Evolutionary conservation across 768 basidiomycete genomes (phyloP), one percentile per base, ranked within the genome.

Genomic region (Dacryopinax spathularia): DNA sequence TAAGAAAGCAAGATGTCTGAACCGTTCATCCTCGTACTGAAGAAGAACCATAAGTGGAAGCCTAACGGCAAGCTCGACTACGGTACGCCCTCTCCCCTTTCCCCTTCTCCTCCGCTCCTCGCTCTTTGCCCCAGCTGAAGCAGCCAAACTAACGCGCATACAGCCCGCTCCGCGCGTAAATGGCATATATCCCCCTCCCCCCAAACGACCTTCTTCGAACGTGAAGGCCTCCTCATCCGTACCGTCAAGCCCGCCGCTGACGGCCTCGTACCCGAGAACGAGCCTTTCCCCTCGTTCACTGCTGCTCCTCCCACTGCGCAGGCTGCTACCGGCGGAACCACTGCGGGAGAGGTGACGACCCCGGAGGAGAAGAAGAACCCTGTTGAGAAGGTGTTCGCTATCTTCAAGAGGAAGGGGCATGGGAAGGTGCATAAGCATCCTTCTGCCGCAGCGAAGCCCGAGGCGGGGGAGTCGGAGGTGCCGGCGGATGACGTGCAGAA

Each of bases 401-500:
- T 41, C 39, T 41, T 41, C 39, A 15, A 22, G 18, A 15, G 39
- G 6, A 6, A 22, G 5, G 39, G 39, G 22, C 39, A 41, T 22
- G 39, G 39, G 7, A 41, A 41, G 39, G 39, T 41, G 18, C 39
- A 41, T 22, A 41, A 41, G 39, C 39, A 41, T 18, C 35, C 35
- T 18, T 15, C 18, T 18, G 18, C 39, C 18, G 39, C 18, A 4
- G 39, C 39, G 18, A 41, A 41, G 39, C 6, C 39, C 5, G 39
- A 41, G 39, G 5, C 39, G 7, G 60, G 43, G 6, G 62, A 41
- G 41, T 5, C 62, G 6, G 22, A 31, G 39, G 27, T 63, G 5
- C 39, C 62, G 5, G 62, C 62, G 13, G 39, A 63, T 1, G 62
- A 63, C 33, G 39, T 63, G 6, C 62, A 63, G 41, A 63, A 64